Evolutionary conservation across 1,284 basidiomycete species (phyloP), one percentile per base, ranked within the genome.

Genomic region (Ceratorhiza oryzae-sativae): DNA sequence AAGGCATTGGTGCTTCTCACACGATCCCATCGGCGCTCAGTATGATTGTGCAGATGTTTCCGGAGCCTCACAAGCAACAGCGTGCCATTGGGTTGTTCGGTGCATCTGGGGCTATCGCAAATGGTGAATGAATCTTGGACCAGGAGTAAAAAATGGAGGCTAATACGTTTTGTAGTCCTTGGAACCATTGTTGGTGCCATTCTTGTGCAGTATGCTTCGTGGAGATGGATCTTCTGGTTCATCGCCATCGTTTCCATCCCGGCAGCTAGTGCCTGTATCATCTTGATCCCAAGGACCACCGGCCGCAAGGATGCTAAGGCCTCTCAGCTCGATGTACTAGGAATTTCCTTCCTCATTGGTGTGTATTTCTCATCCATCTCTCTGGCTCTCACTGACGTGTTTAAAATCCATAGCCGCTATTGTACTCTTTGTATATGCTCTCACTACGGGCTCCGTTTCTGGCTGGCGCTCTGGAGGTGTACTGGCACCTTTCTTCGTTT

Each of bases 191-290:
- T 81, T n/a, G 80, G 80, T 20, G 80, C 80, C 0, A 39, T 79
- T 15, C 77, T 83, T 18, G 78, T 80, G 4, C 77, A 83, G 73
- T 83, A 79, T 45, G 79, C 81, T 3, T 81, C 80, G 15, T 85
- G 81, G 77, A 77, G 77, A 27, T 85, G 84, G 84, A 78, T 84
- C 6, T 85, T 85, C 75, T 85, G 81, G 81, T 81, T 83, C 73
- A 78, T 81, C 42, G 79, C 83, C 1, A 74, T 83, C 5, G 75
- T 84, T 27, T 79, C 80, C 51, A 73, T 83, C 48, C 79, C 81
- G 15, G 78, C 83, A 49, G 79, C 82, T 5, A 65, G 72, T 10
- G 3, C 80, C 8, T 81, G 80, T 73, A 18, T 82, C 9, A 73
- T 83, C 70, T 73, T 82, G 71, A 79, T 82, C 13, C 82, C 82